Base-by-base conservation (phyloP, 768 basidiomycete genomes). In the Suillus cothurnatus region DNA sequence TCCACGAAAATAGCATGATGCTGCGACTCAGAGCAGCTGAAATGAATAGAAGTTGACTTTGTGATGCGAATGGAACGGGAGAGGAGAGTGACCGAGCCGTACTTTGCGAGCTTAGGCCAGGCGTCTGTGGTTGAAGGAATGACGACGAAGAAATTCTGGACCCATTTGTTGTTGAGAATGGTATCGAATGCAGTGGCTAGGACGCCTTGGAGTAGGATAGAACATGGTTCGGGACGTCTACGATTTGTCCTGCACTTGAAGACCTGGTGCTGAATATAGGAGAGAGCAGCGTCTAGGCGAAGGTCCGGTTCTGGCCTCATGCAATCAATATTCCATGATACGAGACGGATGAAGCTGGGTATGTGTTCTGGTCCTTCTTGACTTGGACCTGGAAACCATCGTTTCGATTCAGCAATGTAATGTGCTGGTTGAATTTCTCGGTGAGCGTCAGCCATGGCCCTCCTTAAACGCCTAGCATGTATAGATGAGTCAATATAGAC, bases 281-380 rank as follows among this genome's bases (percentile, higher is more conserved):
- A 76, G 61, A 90, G 76, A 23, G 80, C 79, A 6, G 78, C 71
- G 2, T 66, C 65, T 58, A 87, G 76, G 8, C 89, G 83, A 62
- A 77, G 76, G 49, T 71, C 71, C 15, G 66, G 64, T 43, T 80
- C 68, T 0, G 71, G 64, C 34, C 72, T 72, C 45, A 70, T 66
- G 69, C 81, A 84, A 69, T 87, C 82, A 64, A 90, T 71, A 72
- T 91, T 90, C 88, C 89, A 91, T 28, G 87, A 85, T 66, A 90
- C 74, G 49, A 91, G 72, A 58, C 76, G 77, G 67, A 89, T 73
- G 52, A 73, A 74, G 41, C 76, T 61, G 34, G 81, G 80, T 61
- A 71, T 58, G 9, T 28, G 23, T 8, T 38, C 23, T 15, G 56
- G 6, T 28, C 32, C 34, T 34, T 55, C 53, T 55, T 55, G 21